Conservation (phyloP, 306 rosid species). For the Prunus fruticosa region DNA sequence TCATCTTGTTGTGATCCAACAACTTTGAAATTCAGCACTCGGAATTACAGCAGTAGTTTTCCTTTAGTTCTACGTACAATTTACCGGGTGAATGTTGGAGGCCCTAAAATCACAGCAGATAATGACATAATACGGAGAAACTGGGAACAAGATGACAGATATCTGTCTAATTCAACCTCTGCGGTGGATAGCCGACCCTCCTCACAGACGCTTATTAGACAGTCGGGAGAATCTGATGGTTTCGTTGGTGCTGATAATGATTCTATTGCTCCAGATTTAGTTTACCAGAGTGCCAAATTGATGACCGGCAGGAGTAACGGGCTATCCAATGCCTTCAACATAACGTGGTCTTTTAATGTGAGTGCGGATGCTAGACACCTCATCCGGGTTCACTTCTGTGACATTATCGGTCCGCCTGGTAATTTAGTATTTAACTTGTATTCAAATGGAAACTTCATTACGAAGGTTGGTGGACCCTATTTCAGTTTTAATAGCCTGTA, state of each 20-base stretch:
- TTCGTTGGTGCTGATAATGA: neutral
- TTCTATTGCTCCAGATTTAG: constrained; percentile 1
- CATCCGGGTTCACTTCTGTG: constrained; percentile 45
- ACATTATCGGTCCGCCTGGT: neutral
- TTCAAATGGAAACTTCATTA: constrained; percentile 6
- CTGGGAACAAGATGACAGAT: constrained; percentile 21
- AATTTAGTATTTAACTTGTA: neutral
- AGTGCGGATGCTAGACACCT: constrained; percentile 9
- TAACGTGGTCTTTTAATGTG: constrained; percentile 33
- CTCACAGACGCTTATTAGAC: neutral
- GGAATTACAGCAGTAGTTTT: neutral
- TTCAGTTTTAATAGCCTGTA: rapidly evolving
- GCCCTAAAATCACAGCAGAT: neutral
- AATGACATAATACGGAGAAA: constrained; percentile 16
- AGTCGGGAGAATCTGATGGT: no score
- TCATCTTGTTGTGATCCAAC: no score
- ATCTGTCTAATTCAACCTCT: neutral
- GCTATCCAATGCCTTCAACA: neutral
- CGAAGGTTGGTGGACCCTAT: neutral
- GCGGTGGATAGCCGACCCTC: neutral
- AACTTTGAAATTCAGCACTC: neutral
- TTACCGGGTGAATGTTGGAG: constrained; percentile 49
- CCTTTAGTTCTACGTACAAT: constrained; percentile 17
- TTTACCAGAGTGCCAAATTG: constrained; percentile 27
- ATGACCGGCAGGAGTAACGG: neutral